A percentile compares a stretch with the other conserved stretches of the same genome.
phyloP scores from a whole-genome alignment of 768 basidiomycete genomes.

The Lepiota brunneoincarnata region DNA sequence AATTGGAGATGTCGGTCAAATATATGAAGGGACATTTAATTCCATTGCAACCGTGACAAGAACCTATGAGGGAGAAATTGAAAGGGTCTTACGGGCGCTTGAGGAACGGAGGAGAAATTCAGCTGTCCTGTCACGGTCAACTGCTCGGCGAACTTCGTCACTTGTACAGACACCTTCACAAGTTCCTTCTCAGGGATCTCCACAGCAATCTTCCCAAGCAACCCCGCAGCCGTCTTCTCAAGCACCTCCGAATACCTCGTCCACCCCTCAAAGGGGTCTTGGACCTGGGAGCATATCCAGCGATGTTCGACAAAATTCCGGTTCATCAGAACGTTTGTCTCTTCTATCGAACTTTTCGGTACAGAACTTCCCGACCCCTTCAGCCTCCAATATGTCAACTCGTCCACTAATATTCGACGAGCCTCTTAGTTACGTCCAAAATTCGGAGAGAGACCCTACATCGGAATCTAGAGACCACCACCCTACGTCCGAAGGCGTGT shows the following conservation, averaged over 20 bases:
- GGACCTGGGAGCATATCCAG: not conserved
- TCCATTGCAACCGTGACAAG: conserved; percentile 11
- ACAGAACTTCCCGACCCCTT: conserved; percentile 35
- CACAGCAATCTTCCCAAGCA: conserved; percentile 5
- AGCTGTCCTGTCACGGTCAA: not conserved
- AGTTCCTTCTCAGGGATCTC: conserved; percentile 1
- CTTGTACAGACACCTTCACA: conserved; percentile 8
- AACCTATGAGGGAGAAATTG: conserved; percentile 7
- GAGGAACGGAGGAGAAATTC: not conserved
- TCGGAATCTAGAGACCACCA: conserved; percentile 7
- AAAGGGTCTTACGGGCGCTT: not conserved
- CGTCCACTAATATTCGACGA: conserved; percentile 40
- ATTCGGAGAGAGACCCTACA: conserved; percentile 11
- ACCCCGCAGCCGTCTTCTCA: conserved; percentile 4
- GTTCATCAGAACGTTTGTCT: conserved; percentile 31
- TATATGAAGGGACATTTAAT: conserved; percentile 7
- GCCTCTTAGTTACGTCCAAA: conserved; percentile 30
- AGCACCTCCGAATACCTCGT: conserved; percentile 1
- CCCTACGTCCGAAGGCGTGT: conserved; percentile 13
- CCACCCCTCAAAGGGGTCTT: conserved; percentile 1
- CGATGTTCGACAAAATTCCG: conserved; percentile 12
- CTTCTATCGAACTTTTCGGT: conserved; percentile 40
- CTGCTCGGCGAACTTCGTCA: not conserved
- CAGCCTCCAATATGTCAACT: conserved; percentile 22
- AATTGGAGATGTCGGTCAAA: not conserved